phyloP scores from a whole-genome alignment of 2,329 filamentous ascomycete species.

The Neophaeococcomyces aloes region DNA sequence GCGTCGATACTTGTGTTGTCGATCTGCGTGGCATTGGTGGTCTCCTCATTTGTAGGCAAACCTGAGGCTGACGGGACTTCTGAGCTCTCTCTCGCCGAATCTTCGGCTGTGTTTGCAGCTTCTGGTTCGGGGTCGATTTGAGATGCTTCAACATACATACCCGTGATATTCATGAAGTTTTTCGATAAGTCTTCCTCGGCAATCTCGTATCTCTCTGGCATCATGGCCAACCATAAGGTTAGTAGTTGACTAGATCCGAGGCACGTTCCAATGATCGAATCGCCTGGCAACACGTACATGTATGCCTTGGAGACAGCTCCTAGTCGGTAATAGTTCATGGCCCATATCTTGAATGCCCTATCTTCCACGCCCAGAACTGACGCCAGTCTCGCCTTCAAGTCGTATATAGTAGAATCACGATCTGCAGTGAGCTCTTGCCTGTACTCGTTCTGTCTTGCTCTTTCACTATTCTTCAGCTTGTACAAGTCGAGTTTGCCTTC shows the following conservation, averaged over 20 bases:
- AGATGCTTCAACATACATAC: background rate
- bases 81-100: background rate
- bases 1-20: constrained; percentile 1
- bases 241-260: constrained; percentile 8
- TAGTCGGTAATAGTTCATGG: constrained; percentile 12
- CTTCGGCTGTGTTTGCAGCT: background rate
- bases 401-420: constrained; percentile 7
- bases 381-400: constrained; percentile 13
- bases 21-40: background rate
- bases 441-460: constrained; percentile 10
- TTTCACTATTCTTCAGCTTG: constrained; percentile 26
- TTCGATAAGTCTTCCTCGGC: constrained; percentile 6
- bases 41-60: no score
- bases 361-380: constrained; percentile 11
- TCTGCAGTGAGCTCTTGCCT: constrained; percentile 6
- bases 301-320: constrained; percentile 13
- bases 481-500: constrained; percentile 32
- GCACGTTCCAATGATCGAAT: constrained; percentile 5
- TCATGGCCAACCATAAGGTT: constrained; percentile 18
- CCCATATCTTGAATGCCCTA: constrained; percentile 10
- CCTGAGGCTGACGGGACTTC: background rate
- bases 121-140: background rate
- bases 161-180: background rate
- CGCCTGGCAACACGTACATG: constrained; percentile 9
- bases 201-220: constrained; percentile 16